phyloP scores from a whole-genome alignment of 2,329 filamentous ascomycete genomes.

The Penicillium sp. region DNA sequence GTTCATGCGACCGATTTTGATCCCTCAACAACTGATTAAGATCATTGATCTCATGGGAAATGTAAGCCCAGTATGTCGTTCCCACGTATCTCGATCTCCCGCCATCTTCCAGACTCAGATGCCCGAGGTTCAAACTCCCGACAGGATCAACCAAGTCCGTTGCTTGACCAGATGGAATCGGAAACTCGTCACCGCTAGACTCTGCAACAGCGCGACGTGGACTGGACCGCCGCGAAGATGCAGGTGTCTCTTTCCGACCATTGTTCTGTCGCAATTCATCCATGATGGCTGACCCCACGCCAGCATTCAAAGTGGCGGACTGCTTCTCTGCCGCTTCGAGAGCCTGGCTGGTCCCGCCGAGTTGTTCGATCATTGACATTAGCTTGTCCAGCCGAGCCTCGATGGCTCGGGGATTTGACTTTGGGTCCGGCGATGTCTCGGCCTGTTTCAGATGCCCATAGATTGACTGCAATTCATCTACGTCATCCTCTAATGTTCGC shows the following conservation, averaged over 20 bases:
- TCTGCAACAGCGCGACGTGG: slow-evolving; percentile 31
- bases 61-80: slow-evolving; percentile 45
- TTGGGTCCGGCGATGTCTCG: slow-evolving; percentile 22
- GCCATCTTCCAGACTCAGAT: slow-evolving; percentile 42
- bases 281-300: slow-evolving; percentile 12
- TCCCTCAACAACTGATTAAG: slow-evolving; percentile 42
- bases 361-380: slow-evolving; percentile 42
- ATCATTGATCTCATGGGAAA: slow-evolving; percentile 44
- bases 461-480: slow-evolving; percentile 32
- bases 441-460: slow-evolving; percentile 28
- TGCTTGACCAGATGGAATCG: slow-evolving; percentile 39
- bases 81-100: slow-evolving; percentile 44
- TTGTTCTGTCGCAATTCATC: slow-evolving; percentile 19
- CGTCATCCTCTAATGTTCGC: slow-evolving; percentile 26
- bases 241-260: slow-evolving; percentile 10
- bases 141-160: slow-evolving; percentile 42
- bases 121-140: slow-evolving; percentile 39
- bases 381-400: slow-evolving; percentile 43
- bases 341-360: slow-evolving; percentile 35
- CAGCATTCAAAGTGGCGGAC: slow-evolving; percentile 13
- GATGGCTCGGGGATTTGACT: slow-evolving; percentile 35
- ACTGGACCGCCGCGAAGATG: slow-evolving; percentile 27
- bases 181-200: slow-evolving; percentile 39
- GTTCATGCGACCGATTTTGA: slow-evolving; percentile 36
- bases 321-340: slow-evolving; percentile 24